Percentiles rank a stretch among this genome's conserved stretches.
phyloP scores from a whole-genome alignment of 2,329 filamentous ascomycete genomes.

The Epichloe uncinata region DNA sequence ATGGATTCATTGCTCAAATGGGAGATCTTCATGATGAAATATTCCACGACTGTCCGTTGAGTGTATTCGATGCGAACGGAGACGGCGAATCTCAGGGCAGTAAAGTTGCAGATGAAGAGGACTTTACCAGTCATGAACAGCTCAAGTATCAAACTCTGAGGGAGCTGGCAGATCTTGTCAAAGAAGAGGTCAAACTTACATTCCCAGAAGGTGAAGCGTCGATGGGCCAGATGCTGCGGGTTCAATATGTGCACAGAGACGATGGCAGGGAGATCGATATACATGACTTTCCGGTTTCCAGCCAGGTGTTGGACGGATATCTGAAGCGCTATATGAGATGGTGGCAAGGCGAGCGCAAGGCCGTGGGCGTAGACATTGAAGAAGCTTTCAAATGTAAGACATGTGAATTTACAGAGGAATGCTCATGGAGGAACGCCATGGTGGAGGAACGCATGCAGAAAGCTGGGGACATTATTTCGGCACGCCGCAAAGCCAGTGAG shows the following conservation, averaged over 20 bases:
- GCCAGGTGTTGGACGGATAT: slow-evolving; percentile 49
- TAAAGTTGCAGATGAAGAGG: background rate
- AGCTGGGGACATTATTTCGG: slow-evolving; percentile 1
- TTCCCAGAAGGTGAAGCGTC: slow-evolving; percentile 37
- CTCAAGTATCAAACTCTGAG: slow-evolving; percentile 35
- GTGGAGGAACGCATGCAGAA: slow-evolving; percentile 32
- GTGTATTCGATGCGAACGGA: slow-evolving; percentile 8
- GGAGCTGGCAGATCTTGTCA: slow-evolving; percentile 32
- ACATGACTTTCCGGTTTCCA: slow-evolving; percentile 54
- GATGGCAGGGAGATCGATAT: slow-evolving; percentile 41
- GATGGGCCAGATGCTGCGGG: slow-evolving; percentile 36
- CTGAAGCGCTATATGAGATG: slow-evolving; percentile 60
- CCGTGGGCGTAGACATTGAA: slow-evolving; percentile 64
- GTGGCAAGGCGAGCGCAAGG: slow-evolving; percentile 68
- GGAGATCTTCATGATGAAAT: slow-evolving; percentile 52
- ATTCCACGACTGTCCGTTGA: slow-evolving; percentile 39
- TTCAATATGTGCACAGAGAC: slow-evolving; percentile 39
- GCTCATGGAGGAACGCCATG: slow-evolving; percentile 62
- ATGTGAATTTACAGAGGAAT: slow-evolving; percentile 72
- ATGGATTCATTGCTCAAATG: slow-evolving; percentile 66
- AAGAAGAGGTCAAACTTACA: slow-evolving; percentile 34
- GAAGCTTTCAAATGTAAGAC: slow-evolving; percentile 79
- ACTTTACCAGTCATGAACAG: slow-evolving; percentile 12
- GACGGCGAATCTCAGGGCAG: background rate
- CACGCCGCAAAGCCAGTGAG: slow-evolving; percentile 4